Percentiles rank a stretch among this genome's conserved stretches.
These are phyloP conservation scores for Pythium dissimile DNA, from an alignment of 352 stramenopile species.

Conservation along the genomic window DNA sequence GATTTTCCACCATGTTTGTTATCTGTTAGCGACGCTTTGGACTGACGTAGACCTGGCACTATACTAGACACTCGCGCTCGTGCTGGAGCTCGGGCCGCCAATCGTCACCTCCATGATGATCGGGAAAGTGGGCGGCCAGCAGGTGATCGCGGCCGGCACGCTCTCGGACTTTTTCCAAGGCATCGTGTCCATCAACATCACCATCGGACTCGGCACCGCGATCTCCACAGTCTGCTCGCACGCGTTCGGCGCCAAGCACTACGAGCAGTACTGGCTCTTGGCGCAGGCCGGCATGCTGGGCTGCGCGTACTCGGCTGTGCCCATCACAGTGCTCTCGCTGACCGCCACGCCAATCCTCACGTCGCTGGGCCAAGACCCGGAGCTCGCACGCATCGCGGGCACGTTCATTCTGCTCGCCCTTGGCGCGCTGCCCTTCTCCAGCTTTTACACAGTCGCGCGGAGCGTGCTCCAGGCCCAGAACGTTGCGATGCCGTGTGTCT, in stretches of 20 bases:
- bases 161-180: slow-evolving; percentile 48
- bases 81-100: slow-evolving; percentile 48
- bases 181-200: slow-evolving; percentile 38
- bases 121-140: slow-evolving; percentile 33
- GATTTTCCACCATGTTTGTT: background rate
- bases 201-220: slow-evolving; percentile 44
- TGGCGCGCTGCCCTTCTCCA: slow-evolving; percentile 38
- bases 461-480: slow-evolving; percentile 48
- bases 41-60: no score
- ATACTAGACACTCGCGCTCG: slow-evolving; percentile 34
- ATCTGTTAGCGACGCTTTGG: background rate
- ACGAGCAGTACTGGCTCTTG: slow-evolving; percentile 52
- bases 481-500: slow-evolving; percentile 31
- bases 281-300: slow-evolving; percentile 46
- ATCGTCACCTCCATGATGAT: slow-evolving; percentile 60
- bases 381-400: slow-evolving; percentile 38
- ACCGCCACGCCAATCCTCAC: slow-evolving; percentile 39
- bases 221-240: slow-evolving; percentile 62
- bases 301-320: slow-evolving; percentile 28
- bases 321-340: slow-evolving; percentile 32
- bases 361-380: slow-evolving; percentile 44
- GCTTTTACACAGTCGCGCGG: slow-evolving; percentile 30
- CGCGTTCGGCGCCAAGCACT: slow-evolving; percentile 47
- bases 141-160: slow-evolving; percentile 48
- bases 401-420: slow-evolving; percentile 37